Base-by-base conservation (phyloP, 495 filamentous ascomycete species). In the Aspergillus baeticus region DNA sequence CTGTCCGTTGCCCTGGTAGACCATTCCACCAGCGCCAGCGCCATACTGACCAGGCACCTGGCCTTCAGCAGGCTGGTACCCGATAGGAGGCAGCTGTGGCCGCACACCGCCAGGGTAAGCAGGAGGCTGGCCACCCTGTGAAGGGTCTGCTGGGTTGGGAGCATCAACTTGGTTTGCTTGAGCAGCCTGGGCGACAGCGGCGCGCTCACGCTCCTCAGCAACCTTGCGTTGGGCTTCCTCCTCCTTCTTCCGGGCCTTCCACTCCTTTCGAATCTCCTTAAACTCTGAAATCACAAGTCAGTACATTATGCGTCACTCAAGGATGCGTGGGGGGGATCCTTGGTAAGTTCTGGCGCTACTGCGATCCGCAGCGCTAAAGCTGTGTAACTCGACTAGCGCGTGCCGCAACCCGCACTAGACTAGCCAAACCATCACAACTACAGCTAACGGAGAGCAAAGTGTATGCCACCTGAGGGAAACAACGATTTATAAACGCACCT, bases 211-310 rank as follows among this genome's bases (percentile, higher is more conserved):
- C 61, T 98, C 94, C 62, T 97, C 94, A 5, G 90, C 89, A 18
- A 87, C 89, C 81, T 98, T 98, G 62, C 94, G 88, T 66, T 80
- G 77, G 54, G 84, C 84, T 55, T 98, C 94, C 63, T 98, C 94
- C 71, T 98, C 94, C 89, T 98, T 98, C 84, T 98, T 98, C 57
- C 92, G 90, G 15, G 89, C 89, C 73, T 98, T 98, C 94, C 94
- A 98, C 68, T 97, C 92, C 70, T 97, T 96, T 49, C 94, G 90
- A 56, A 98, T 98, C 64, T 98, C 94, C 74, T 98, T 98, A 76
- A 98, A 98, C 71, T 98, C 94, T 98, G 66, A 58, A 53, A 14
- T 46, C 5, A 43, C 36, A 7, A 36, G 51, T 62, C 37, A 60
- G 55, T 35, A 36, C 10, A 5, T 26, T 17, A 20, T 23, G 2